phyloP scores from a whole-genome alignment of 371 early-diverging fungal genomes.

The Mucor sp. region DNA sequence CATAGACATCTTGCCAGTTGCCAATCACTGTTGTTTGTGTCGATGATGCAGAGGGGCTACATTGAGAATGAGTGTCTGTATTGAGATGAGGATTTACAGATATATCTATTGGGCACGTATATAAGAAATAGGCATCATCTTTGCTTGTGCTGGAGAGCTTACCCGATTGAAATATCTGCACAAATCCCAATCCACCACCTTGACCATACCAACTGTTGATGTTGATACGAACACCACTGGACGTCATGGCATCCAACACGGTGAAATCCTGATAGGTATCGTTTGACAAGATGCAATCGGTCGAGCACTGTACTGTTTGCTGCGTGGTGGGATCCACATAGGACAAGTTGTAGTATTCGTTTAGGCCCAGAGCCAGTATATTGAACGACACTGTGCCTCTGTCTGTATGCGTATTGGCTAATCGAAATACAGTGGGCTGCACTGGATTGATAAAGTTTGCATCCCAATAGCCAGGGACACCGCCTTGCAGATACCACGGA shows the following conservation, averaged over 20 bases:
- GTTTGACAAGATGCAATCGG: conserved; percentile 54
- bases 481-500: conserved; percentile 65
- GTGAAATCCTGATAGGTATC: conserved; percentile 48
- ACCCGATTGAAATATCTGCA: conserved; percentile 66
- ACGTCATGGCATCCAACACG: conserved; percentile 25
- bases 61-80: conserved; percentile 15
- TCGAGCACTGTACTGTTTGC: conserved; percentile 42
- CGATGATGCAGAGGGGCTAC: conserved; percentile 13
- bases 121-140: neutral
- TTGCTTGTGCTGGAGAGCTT: neutral
- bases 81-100: conserved; percentile 34
- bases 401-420: conserved; percentile 58
- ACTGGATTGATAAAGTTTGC: conserved; percentile 53
- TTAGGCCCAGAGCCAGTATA: conserved; percentile 54
- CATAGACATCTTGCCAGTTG: conserved; percentile 36
- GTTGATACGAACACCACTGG: conserved; percentile 55
- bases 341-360: conserved; percentile 53
- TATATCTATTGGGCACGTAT: neutral
- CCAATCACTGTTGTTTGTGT: conserved; percentile 33
- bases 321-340: conserved; percentile 58
- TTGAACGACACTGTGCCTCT: conserved; percentile 67
- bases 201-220: conserved; percentile 66
- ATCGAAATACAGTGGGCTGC: conserved; percentile 62
- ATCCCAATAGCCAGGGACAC: conserved; percentile 71
- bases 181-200: conserved; percentile 64